These are phyloP conservation scores for Wickerhamomyces rabaulensis DNA, from an alignment of 805 yeast species.

Conservation along the genomic window DNA sequence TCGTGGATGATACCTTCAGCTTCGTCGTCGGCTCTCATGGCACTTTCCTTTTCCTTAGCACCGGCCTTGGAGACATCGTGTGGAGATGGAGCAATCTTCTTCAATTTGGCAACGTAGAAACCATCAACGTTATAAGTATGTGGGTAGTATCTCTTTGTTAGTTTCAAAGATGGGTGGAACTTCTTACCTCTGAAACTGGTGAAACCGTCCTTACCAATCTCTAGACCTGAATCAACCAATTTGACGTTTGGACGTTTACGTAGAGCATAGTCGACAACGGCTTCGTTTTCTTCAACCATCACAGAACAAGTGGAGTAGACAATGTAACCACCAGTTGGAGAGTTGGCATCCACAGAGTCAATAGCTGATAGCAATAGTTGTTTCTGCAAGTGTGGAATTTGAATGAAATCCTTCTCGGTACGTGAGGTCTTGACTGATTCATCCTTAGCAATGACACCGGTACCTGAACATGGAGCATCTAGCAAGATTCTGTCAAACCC, in stretches of 20 bases:
- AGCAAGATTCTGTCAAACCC: constrained; percentile 93
- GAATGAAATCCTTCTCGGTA: constrained; percentile 94
- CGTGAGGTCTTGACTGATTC: constrained; percentile 89
- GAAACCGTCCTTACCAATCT: constrained; percentile 95
- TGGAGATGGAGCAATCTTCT: constrained; percentile 82
- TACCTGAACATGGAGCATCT: constrained; percentile 99
- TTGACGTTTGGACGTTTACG: constrained; percentile 95
- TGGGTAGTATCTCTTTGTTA: constrained; percentile 95
- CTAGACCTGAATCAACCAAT: constrained; percentile 86
- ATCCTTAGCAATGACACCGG: constrained; percentile 98
- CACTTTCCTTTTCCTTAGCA: constrained; percentile 76
- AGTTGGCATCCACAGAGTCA: constrained; percentile 93
- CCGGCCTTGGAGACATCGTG: constrained; percentile 83
- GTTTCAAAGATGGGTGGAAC: constrained; percentile 67
- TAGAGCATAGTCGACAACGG: constrained; percentile 96
- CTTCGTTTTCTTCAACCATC: constrained; percentile 96
- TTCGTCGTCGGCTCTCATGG: constrained; percentile 76
- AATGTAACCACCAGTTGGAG: constrained; percentile 86
- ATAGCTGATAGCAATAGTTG: constrained; percentile 91
- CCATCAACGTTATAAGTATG: constrained; percentile 99
- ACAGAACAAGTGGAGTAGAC: constrained; percentile 98
- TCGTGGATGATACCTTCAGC: constrained; percentile 79
- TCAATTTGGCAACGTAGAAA: constrained; percentile 93
- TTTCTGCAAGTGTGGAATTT: constrained; percentile 94
- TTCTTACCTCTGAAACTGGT: constrained; percentile 90